These are phyloP conservation scores for Yarrowia osloensis DNA, from an alignment of 805 yeast genomes.

Conservation along the genomic window DNA sequence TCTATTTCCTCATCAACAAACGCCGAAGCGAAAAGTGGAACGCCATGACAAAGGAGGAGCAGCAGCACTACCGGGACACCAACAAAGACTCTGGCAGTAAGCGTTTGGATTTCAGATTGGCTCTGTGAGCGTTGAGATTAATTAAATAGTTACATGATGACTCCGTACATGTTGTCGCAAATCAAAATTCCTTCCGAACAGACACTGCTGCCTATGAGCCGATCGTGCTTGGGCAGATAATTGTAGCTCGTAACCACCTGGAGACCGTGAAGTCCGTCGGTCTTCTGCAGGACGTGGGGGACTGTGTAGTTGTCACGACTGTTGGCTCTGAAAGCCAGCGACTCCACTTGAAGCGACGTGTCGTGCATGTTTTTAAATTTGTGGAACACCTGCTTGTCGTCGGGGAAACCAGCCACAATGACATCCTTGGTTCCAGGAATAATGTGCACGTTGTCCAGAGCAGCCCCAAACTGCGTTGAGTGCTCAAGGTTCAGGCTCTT, in stretches of 20 bases:
- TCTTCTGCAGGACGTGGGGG: slow-evolving; percentile 1
- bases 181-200: background rate
- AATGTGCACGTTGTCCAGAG: slow-evolving; percentile 2
- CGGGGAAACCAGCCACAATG: slow-evolving; percentile 8
- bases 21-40: slow-evolving; percentile 54
- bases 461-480: slow-evolving; percentile 2
- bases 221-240: background rate
- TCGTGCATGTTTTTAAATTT: slow-evolving; percentile 9
- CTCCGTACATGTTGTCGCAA: background rate
- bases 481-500: background rate
- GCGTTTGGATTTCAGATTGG: slow-evolving; percentile 55
- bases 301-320: background rate
- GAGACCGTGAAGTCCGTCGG: background rate
- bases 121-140: slow-evolving; percentile 23
- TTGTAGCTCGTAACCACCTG: slow-evolving; percentile 10
- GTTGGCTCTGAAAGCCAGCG: slow-evolving; percentile 10
- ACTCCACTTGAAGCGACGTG: background rate
- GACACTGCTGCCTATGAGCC: slow-evolving; percentile 15
- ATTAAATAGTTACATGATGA: background rate
- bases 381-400: background rate
- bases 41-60: slow-evolving; percentile 52
- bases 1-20: slow-evolving; percentile 42
- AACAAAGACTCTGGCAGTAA: slow-evolving; percentile 58
- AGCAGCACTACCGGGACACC: slow-evolving; percentile 48
- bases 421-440: slow-evolving; percentile 14